Percentiles rank a stretch among this genome's conserved stretches.
These are phyloP conservation scores for Trichomonas gallinae DNA, from an alignment of 208 protist genomes.

Conservation along the genomic window DNA sequence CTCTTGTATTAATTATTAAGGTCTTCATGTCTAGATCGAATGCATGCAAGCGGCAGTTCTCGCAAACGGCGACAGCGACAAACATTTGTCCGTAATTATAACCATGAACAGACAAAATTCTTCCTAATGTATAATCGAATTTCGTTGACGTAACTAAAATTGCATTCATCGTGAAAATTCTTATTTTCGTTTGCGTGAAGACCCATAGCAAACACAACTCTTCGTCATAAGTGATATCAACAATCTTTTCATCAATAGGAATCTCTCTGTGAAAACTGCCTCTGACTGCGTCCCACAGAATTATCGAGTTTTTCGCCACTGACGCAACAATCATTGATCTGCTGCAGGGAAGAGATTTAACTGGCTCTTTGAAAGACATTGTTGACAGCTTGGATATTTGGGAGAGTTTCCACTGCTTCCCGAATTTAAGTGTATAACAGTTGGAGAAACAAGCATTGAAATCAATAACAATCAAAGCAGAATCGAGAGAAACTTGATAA, in stretches of 20 bases:
- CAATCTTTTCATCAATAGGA: neutral
- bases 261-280: neutral
- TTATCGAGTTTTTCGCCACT: neutral
- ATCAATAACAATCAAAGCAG: neutral
- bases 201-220: neutral
- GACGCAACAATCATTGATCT: neutral
- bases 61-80: neutral
- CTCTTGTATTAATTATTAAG: neutral
- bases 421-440: neutral
- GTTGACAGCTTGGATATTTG: neutral
- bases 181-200: neutral
- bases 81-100: neutral
- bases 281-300: neutral
- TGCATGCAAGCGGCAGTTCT: neutral
- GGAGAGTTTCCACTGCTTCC: neutral
- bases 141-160: neutral
- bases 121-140: neutral
- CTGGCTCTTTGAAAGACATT: neutral
- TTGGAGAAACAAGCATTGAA: neutral
- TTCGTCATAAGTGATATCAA: neutral
- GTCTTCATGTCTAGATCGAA: neutral
- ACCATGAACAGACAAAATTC: neutral
- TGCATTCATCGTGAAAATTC: neutral
- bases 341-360: neutral
- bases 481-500: neutral